Base-by-base conservation (phyloP, 179 eudicot genomes). In the Nepenthes alata region DNA sequence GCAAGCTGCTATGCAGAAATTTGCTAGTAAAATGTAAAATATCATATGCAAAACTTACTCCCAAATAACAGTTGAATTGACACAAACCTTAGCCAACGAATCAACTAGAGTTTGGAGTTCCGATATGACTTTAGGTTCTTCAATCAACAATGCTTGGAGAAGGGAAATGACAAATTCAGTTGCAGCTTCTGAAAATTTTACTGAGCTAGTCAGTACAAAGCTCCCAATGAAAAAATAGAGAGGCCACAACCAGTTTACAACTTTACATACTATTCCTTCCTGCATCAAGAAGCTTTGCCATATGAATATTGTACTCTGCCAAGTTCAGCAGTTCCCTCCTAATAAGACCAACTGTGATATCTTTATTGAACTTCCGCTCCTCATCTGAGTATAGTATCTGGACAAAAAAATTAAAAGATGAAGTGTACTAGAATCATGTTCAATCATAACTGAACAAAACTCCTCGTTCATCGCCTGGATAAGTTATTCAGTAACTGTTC, bases 351-450 rank as follows among this genome's bases (percentile, higher is more conserved):
- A 89, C 74, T 41, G 89, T 90, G 25, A 93, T 81, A 69, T 93
- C 96, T 76, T 75, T 89, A 73, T 93, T 85, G 80, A 83, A 93
- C 67, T 90, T 93, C 13, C 87, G 74, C 11, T 93, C 98, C 75
- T 89, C 98, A 11, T 90, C 98, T 10, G 95, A 87, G 73, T 80
- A 90, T 34, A 87, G 77, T 60, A 93, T 91, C 98, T 93, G 75
- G 55, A 9, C 52, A 62, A 70, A 60, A n/a, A 45, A 57, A 56
- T 13, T 61, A 13, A 35, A 55, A 49, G 7, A 44, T 37, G 38
- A 35, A 48, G 53, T 44, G 45, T 41, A 41, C 45, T 41, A 0
- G 8, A 41, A 41, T 41, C 45, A 4, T 4, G 8, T 41, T 4
- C 5, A 41, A 41, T 41, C 8, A 41, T 41, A 41, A 41, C 8